Conservation (phyloP, 371 early-diverging fungal genomes). For the Smittium culicis region DNA sequence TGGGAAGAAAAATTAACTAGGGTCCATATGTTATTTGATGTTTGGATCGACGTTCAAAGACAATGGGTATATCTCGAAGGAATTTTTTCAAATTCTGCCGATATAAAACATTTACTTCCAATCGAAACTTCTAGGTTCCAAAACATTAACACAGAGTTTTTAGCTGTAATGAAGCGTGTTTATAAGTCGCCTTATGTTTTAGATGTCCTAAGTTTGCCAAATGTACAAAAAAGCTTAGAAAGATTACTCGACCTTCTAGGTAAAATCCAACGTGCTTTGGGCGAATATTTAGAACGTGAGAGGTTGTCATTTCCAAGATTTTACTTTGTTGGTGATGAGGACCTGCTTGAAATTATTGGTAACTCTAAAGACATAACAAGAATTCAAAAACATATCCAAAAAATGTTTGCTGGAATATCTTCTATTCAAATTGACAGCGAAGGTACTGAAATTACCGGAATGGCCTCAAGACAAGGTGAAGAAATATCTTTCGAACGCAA, state of each 20-base stretch:
- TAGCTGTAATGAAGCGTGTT: constrained; percentile 93
- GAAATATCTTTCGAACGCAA: constrained; percentile 62
- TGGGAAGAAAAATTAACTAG: constrained; percentile 96
- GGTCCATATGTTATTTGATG: constrained; percentile 88
- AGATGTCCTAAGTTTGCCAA: constrained; percentile 82
- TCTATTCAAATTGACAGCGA: constrained; percentile 69
- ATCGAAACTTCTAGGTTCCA: constrained; percentile 88
- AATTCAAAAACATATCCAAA: constrained; percentile 95
- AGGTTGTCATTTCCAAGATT: constrained; percentile 95
- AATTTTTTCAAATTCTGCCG: constrained; percentile 87
- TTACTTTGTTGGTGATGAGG: constrained; percentile 99
- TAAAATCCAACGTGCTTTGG: constrained; percentile 95
- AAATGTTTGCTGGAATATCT: constrained; percentile 97
- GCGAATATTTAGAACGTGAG: constrained; percentile 94
- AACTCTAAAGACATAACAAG: constrained; percentile 89
- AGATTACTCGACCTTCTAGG: constrained; percentile 79
- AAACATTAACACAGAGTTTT: constrained; percentile 92
- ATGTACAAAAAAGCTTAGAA: constrained; percentile 90
- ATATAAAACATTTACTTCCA: constrained; percentile 92
- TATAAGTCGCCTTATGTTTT: constrained; percentile 91
- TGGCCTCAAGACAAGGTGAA: constrained; percentile 90
- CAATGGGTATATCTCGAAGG: constrained; percentile 99
- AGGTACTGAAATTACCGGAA: constrained; percentile 52
- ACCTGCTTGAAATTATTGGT: constrained; percentile 95
- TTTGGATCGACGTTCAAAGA: constrained; percentile 98